phyloP scores from a whole-genome alignment of 805 yeast species.

The Cyberlindnera xylosilytica region DNA sequence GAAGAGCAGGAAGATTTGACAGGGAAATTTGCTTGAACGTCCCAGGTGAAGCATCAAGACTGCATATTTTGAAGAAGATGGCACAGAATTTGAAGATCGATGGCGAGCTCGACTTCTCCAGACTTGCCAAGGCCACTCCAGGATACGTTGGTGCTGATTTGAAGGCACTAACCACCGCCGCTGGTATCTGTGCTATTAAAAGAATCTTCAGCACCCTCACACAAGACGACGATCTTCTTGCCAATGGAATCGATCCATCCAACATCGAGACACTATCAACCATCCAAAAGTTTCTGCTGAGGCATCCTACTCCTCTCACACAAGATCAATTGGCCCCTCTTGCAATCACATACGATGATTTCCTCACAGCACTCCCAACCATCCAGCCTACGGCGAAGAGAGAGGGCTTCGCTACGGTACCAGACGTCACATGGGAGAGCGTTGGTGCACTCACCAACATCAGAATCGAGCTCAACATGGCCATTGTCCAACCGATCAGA shows the following conservation, averaged over 20 bases:
- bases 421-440: slow-evolving; percentile 93
- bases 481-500: slow-evolving; percentile 94
- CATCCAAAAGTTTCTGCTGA: slow-evolving; percentile 66
- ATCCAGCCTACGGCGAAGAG: slow-evolving; percentile 97
- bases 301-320: slow-evolving; percentile 79
- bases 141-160: slow-evolving; percentile 98
- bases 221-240: slow-evolving; percentile 31
- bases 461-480: slow-evolving; percentile 91
- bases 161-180: slow-evolving; percentile 89
- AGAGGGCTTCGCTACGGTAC: slow-evolving; percentile 98
- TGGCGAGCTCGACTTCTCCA: slow-evolving; percentile 65
- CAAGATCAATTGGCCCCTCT: slow-evolving; percentile 72
- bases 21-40: slow-evolving; percentile 91
- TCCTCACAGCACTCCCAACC: slow-evolving; percentile 79
- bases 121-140: slow-evolving; percentile 88
- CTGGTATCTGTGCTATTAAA: slow-evolving; percentile 91
- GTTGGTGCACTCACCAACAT: slow-evolving; percentile 85
- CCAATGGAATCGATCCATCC: slow-evolving; percentile 19
- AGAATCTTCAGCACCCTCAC: slow-evolving; percentile 68
- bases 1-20: slow-evolving; percentile 97
- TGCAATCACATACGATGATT: slow-evolving; percentile 75
- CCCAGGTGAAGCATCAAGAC: slow-evolving; percentile 84
- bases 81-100: slow-evolving; percentile 61
- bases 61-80: slow-evolving; percentile 73
- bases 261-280: slow-evolving; percentile 45